Conservation (phyloP, 768 basidiomycete species). For the Dentipellis fragilis region DNA sequence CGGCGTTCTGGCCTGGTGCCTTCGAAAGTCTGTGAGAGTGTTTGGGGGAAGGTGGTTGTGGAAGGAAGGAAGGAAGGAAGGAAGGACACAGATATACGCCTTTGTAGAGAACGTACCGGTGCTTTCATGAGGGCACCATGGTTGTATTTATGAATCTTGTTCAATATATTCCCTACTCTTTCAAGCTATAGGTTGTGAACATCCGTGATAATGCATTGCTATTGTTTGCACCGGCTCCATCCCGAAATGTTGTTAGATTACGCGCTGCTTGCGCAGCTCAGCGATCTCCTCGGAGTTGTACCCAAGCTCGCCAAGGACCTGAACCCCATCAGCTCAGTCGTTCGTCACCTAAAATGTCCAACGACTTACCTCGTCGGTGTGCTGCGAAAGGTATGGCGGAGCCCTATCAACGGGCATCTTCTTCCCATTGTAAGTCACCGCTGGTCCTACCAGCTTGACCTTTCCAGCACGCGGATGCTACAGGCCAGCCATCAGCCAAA, state of each 20-base stretch:
- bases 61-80: too few relatives aligned
- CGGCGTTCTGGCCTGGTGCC: neutral
- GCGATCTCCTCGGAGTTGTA: slow-evolving; percentile 5
- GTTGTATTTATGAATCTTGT: too few relatives aligned
- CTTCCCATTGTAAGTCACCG: slow-evolving; percentile 29
- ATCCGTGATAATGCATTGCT: too few relatives aligned
- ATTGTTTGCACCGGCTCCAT: too few relatives aligned
- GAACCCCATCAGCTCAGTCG: neutral
- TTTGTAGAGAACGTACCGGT: too few relatives aligned
- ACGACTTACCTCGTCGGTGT: slow-evolving; percentile 26
- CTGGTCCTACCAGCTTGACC: slow-evolving; percentile 30
- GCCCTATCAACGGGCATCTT: slow-evolving; percentile 28
- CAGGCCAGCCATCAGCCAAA: neutral
- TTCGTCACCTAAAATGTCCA: neutral
- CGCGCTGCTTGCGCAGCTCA: slow-evolving; percentile 6
- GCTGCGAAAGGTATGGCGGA: slow-evolving; percentile 34
- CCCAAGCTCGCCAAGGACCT: neutral
- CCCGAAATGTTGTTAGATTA: neutral
- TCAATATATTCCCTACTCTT: too few relatives aligned
- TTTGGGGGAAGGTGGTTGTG: too few relatives aligned
- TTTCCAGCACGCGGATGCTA: slow-evolving; percentile 30
- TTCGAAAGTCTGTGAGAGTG: neutral
- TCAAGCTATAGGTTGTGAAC: too few relatives aligned
- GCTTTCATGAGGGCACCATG: too few relatives aligned
- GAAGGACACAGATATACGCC: too few relatives aligned